phyloP scores from a whole-genome alignment of 495 filamentous ascomycete genomes.

The Hypoxylon subgilvum region DNA sequence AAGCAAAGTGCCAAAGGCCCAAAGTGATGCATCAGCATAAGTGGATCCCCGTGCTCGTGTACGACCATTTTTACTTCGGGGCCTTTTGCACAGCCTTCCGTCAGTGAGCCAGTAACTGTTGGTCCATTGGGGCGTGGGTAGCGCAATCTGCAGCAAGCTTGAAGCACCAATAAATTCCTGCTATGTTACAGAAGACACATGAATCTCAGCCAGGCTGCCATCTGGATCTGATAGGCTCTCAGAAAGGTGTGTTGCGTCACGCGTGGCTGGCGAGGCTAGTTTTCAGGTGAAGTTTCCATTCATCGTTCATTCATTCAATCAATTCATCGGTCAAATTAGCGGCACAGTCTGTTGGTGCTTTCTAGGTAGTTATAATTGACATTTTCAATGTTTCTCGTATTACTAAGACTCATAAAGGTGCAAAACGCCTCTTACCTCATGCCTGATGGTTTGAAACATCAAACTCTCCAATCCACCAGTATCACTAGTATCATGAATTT shows the following conservation, averaged over 20 bases:
- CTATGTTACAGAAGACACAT: not conserved
- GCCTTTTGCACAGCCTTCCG: slow-evolving; percentile 32
- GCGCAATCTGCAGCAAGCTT: not conserved
- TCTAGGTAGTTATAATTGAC: too few species aligned
- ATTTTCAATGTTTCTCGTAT: too few species aligned
- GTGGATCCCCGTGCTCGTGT: slow-evolving; percentile 32
- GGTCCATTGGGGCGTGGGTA: slow-evolving; percentile 13
- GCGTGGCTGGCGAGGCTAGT: slow-evolving; percentile 23
- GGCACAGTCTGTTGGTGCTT: too few species aligned
- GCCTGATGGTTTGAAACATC: slow-evolving; percentile 11
- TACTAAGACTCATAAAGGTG: not conserved
- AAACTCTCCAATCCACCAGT: not conserved
- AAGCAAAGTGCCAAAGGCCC: too few species aligned
- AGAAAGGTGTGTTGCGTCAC: slow-evolving; percentile 2
- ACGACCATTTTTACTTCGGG: slow-evolving; percentile 21
- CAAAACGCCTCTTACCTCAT: slow-evolving; percentile 18
- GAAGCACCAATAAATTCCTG: slow-evolving; percentile 5
- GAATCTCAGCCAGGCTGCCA: slow-evolving; percentile 20
- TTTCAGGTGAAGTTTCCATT: not conserved
- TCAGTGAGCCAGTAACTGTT: not conserved
- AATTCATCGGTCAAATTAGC: too few species aligned
- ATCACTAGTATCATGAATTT: too few species aligned
- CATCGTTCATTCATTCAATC: too few species aligned
- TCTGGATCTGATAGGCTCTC: slow-evolving; percentile 1
- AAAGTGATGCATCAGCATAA: slow-evolving; percentile 22